Percentiles rank a stretch among this genome's conserved stretches.
These are phyloP conservation scores for Barnettozyma vustinii DNA, from an alignment of 805 yeast genomes.

Conservation along the genomic window DNA sequence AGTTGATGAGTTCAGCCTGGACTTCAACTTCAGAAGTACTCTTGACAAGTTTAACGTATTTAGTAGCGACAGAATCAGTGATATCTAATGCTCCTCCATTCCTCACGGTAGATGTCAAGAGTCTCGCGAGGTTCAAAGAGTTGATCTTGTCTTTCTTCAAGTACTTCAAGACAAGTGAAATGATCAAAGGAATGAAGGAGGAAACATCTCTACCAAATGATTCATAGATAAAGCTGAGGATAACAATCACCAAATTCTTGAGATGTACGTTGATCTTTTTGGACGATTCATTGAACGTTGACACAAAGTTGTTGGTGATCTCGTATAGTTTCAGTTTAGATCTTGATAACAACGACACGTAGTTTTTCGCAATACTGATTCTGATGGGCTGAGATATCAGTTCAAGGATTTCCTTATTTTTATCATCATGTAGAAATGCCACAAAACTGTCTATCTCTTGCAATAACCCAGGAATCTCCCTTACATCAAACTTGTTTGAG, in stretches of 20 bases:
- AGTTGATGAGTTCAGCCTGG: conserved; percentile 11
- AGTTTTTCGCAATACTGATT: conserved; percentile 20
- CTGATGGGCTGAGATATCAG: conserved; percentile 17
- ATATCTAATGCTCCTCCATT: conserved; percentile 21
- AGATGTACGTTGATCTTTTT: conserved; percentile 23
- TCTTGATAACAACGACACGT: conserved; percentile 15
- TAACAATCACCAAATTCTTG: conserved; percentile 26
- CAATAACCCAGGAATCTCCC: conserved; percentile 3
- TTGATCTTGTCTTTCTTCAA: conserved; percentile 27
- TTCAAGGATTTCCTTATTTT: conserved; percentile 11
- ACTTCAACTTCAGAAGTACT: conserved; percentile 12
- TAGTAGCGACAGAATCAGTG: conserved; percentile 13
- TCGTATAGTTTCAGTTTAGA: conserved; percentile 24
- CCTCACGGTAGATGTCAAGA: conserved; percentile 17
- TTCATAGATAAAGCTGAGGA: conserved; percentile 28
- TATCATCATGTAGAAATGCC: conserved; percentile 20
- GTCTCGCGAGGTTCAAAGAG: conserved; percentile 19
- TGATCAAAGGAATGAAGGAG: conserved; percentile 30
- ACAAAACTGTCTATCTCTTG: conserved; percentile 15
- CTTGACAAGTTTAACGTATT: conserved; percentile 21
- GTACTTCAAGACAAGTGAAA: conserved; percentile 27
- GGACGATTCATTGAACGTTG: conserved; percentile 20
- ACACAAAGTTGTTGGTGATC: conserved; percentile 26
- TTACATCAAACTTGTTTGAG: background rate
- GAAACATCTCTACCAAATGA: conserved; percentile 28